phyloP scores from a whole-genome alignment of 1,284 basidiomycete species.

The Trametes polyzona region DNA sequence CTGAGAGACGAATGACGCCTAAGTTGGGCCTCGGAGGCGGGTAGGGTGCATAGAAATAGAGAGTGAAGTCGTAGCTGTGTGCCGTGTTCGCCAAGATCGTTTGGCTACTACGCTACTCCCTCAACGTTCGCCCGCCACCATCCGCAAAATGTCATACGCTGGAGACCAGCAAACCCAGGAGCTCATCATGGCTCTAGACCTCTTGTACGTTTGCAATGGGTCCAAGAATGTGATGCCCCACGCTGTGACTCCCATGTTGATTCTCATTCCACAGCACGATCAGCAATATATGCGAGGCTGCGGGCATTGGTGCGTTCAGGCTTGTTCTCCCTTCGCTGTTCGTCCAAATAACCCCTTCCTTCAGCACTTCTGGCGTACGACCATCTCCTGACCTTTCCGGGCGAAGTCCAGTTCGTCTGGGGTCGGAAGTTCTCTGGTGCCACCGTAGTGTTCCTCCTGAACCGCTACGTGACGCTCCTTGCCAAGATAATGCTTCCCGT shows the following conservation, averaged over 20 bases:
- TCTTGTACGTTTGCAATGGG: not conserved
- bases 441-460: conserved; percentile 25
- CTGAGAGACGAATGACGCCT: no score
- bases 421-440: conserved; percentile 23
- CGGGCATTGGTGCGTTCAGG: not conserved
- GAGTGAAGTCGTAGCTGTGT: no score
- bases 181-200: not conserved
- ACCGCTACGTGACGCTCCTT: conserved; percentile 26
- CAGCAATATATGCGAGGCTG: conserved; percentile 5
- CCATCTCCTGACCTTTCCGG: conserved; percentile 25
- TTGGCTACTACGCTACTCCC: no score
- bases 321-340: not conserved
- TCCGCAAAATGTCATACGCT: not conserved
- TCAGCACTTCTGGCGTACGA: conserved; percentile 20
- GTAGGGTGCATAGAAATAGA: not conserved
- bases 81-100: no score
- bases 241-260: no score
- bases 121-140: no score
- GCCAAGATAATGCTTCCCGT: conserved; percentile 21
- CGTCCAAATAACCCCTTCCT: not conserved
- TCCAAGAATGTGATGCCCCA: no score
- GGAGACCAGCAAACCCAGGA: conserved; percentile 2
- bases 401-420: conserved; percentile 26
- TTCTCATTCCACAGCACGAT: not conserved
- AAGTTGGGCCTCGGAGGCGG: not conserved